Base-by-base conservation (phyloP, 148 eudicot species). In the Spergularia bocconei region DNA sequence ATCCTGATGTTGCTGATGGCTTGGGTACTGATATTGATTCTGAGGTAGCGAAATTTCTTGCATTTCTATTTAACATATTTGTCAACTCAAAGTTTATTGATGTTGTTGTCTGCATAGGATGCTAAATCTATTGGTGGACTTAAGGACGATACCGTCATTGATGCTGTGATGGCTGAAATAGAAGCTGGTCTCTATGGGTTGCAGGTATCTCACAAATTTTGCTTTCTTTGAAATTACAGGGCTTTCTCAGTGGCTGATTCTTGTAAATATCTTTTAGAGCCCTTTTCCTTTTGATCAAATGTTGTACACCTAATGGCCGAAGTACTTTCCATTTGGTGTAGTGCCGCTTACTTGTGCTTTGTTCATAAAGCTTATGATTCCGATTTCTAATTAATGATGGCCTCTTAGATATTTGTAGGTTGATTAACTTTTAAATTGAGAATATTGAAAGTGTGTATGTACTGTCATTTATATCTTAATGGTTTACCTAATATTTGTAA, bases 101-200 rank as follows among this genome's bases (percentile, higher is more conserved):
- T 33, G 75, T 55, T 48, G 56, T 69, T 70, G 50, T 78, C 64
- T 70, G 20, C 74, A 63, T 72, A 94, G 98, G 88, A 85, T 75
- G 82, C 68, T 57, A 78, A 79, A 74, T 77, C 82, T 55, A 69
- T 67, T 61, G 85, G 78, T 59, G 79, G 70, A 55, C 64, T 75
- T 38, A 86, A 82, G 81, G 83, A 84, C 67, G 90, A 80, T 53
- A 76, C 85, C 23, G 77, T 87, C 71, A 87, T 77, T 82, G 93
- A 90, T 80, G 91, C 93, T 67, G 80, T 90, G 86, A 87, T 94
- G 82, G 97, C 97, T 77, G 98, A 94, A 87, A 79, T 86, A 75
- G 98, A 94, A 87, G 98, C 98, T 71, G 93, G 86, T 53, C 79
- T 85, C 14, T 90, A 90, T 52, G 97, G 97, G 68, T 84, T 94